Conservation (phyloP, 805 yeast genomes). For the Ogataea kodamae region DNA sequence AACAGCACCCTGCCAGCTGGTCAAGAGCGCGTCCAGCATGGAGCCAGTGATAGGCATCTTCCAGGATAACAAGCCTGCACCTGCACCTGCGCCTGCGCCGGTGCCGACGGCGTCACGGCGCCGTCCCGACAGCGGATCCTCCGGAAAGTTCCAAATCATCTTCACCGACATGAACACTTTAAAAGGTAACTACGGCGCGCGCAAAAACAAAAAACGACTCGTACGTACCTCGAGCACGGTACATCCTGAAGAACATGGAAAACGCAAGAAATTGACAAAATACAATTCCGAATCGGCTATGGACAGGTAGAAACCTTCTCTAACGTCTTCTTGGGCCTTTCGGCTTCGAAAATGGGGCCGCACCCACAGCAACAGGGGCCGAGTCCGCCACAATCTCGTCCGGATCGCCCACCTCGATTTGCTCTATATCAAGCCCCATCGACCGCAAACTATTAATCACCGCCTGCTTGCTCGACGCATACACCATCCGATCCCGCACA, state of each 20-base stretch:
- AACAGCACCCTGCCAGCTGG: slow-evolving; percentile 27
- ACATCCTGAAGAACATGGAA: slow-evolving; percentile 7
- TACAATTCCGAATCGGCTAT: slow-evolving; percentile 15
- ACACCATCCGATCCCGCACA: slow-evolving; percentile 88
- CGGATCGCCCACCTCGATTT: slow-evolving; percentile 70
- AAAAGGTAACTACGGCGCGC: slow-evolving; percentile 21
- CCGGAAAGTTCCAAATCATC: slow-evolving; percentile 46
- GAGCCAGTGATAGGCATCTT: slow-evolving; percentile 35
- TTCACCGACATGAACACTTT: slow-evolving; percentile 38
- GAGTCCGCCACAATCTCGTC: slow-evolving; percentile 57
- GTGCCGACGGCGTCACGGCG: no score
- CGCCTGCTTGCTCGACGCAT: slow-evolving; percentile 76
- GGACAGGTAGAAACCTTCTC: slow-evolving; percentile 5
- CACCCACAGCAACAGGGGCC: slow-evolving; percentile 5
- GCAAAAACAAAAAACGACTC: slow-evolving; percentile 16
- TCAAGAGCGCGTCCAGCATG: slow-evolving; percentile 26
- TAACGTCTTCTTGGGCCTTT: slow-evolving; percentile 64
- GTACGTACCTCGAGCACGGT: slow-evolving; percentile 20
- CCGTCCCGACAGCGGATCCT: slow-evolving; percentile 18
- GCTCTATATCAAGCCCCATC: slow-evolving; percentile 38
- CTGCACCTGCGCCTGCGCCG: no score
- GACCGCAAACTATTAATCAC: slow-evolving; percentile 48
- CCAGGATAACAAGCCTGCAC: slow-evolving; percentile 21
- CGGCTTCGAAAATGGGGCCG: slow-evolving; percentile 51
- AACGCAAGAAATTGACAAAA: slow-evolving; percentile 14